phyloP scores from a whole-genome alignment of 768 basidiomycete species.

The Lactarius sp. region DNA sequence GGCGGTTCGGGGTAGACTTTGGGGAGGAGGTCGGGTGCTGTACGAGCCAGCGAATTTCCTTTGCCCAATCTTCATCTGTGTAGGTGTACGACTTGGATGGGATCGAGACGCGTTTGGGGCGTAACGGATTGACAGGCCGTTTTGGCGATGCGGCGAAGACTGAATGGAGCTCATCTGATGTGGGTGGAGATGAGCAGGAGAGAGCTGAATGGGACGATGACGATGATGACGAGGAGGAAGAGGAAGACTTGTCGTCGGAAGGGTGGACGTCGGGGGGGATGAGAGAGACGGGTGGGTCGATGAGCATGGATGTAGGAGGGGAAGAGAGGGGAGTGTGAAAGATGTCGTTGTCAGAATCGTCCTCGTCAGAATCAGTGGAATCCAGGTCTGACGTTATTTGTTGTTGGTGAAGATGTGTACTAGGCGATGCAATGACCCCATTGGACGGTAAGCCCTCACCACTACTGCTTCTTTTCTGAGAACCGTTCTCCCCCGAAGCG shows the following conservation, averaged over 20 bases:
- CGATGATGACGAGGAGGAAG: conserved; percentile 24
- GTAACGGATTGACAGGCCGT: neutral
- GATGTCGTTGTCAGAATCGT: neutral
- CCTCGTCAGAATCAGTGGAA: conserved; percentile 14
- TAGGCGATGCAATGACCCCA: neutral
- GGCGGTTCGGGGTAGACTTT: conserved; percentile 15
- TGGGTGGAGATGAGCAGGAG: conserved; percentile 24
- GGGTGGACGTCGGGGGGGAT: conserved; percentile 8
- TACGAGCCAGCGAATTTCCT: conserved; percentile 62
- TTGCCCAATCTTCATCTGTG: conserved; percentile 61
- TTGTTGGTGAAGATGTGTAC: neutral
- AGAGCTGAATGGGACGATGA: conserved; percentile 2
- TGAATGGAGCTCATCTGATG: conserved; percentile 22
- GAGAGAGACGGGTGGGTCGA: conserved; percentile 8
- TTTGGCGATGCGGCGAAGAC: conserved; percentile 5
- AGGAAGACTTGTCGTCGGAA: conserved; percentile 9
- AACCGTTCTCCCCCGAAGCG: neutral
- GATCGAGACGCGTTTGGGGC: conserved; percentile 8
- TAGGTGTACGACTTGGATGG: conserved; percentile 31
- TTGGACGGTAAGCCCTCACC: neutral
- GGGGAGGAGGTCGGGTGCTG: conserved; percentile 30
- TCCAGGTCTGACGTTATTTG: neutral
- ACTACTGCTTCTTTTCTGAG: neutral
- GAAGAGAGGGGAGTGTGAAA: conserved; percentile 27
- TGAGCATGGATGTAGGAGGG: conserved; percentile 20